These are phyloP conservation scores for Nitzschia sp. DNA, from an alignment of 108 stramenopile species.

Conservation along the genomic window DNA sequence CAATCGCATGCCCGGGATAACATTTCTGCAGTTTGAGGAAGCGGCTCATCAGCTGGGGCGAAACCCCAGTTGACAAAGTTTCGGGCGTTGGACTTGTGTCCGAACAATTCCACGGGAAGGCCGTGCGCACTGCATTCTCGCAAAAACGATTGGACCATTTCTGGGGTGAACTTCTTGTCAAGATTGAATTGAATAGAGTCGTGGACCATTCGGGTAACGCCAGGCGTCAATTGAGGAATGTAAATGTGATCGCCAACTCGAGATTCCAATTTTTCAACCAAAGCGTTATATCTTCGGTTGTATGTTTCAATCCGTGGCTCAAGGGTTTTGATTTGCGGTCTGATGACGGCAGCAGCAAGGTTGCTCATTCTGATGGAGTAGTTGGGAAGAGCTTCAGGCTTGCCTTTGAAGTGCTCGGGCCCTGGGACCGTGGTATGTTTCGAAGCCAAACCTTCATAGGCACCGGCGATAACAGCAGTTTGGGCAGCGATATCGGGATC, in stretches of 20 bases:
- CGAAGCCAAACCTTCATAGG: slow-evolving; percentile 73
- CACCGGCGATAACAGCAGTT: slow-evolving; percentile 80
- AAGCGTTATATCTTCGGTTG: slow-evolving; percentile 63
- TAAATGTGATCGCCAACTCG: slow-evolving; percentile 59
- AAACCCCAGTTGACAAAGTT: slow-evolving; percentile 92
- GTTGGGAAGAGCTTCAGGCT: slow-evolving; percentile 69
- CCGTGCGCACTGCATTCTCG: slow-evolving; percentile 72
- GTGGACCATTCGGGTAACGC: slow-evolving; percentile 74
- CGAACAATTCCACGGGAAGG: slow-evolving; percentile 88
- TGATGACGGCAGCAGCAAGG: slow-evolving; percentile 77
- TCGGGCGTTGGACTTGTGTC: slow-evolving; percentile 85
- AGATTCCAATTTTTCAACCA: slow-evolving; percentile 53
- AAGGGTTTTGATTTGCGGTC: slow-evolving; percentile 76
- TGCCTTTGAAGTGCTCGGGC: slow-evolving; percentile 57
- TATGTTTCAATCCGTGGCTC: slow-evolving; percentile 75
- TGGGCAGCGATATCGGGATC: slow-evolving; percentile 77
- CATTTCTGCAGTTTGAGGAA: slow-evolving; percentile 83
- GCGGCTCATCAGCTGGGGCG: slow-evolving; percentile 74
- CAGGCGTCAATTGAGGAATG: slow-evolving; percentile 68
- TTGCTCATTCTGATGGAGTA: slow-evolving; percentile 84
- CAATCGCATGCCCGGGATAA: slow-evolving; percentile 82
- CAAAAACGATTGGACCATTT: slow-evolving; percentile 67
- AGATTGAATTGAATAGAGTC: slow-evolving; percentile 88
- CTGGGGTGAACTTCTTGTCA: slow-evolving; percentile 57
- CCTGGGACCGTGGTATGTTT: slow-evolving; percentile 79